Evolutionary conservation across 2,329 filamentous ascomycete genomes (phyloP).

Genomic region (Cadophora sp.): DNA sequence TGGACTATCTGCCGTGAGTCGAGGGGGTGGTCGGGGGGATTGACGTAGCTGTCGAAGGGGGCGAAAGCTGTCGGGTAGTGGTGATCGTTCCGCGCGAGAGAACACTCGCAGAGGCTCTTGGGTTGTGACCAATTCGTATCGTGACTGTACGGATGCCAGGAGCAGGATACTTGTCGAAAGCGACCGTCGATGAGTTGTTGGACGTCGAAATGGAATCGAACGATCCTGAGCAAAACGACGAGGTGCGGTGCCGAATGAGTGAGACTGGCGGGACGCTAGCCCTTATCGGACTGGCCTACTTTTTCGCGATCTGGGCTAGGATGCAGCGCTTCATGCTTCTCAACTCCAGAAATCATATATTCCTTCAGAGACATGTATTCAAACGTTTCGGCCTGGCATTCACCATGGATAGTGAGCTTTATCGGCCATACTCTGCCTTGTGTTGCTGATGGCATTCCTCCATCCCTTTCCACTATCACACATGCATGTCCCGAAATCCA

Average conservation of each 20-base stretch:
- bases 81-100: conserved; percentile 19
- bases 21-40: conserved; percentile 17
- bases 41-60: conserved; percentile 25
- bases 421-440: background rate
- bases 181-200: background rate
- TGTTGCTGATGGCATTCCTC: background rate
- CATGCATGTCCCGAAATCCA: background rate
- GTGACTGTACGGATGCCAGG: background rate
- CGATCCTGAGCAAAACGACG: background rate
- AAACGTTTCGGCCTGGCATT: background rate
- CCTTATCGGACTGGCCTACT: conserved; percentile 8
- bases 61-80: conserved; percentile 12
- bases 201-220: background rate
- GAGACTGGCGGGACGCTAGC: conserved; percentile 15
- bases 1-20: conserved; percentile 5
- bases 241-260: conserved; percentile 8
- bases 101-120: conserved; percentile 22
- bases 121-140: conserved; percentile 20
- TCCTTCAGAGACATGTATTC: background rate
- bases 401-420: too few relatives aligned
- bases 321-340: background rate
- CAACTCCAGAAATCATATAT: background rate
- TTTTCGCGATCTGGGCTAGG: too few relatives aligned
- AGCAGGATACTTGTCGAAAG: background rate
- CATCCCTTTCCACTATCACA: background rate